A percentile compares a stretch with the other conserved stretches of the same genome.
Conservation (phyloP, 176 grass and related monocot species). For the Juncus inflexus region DNA sequence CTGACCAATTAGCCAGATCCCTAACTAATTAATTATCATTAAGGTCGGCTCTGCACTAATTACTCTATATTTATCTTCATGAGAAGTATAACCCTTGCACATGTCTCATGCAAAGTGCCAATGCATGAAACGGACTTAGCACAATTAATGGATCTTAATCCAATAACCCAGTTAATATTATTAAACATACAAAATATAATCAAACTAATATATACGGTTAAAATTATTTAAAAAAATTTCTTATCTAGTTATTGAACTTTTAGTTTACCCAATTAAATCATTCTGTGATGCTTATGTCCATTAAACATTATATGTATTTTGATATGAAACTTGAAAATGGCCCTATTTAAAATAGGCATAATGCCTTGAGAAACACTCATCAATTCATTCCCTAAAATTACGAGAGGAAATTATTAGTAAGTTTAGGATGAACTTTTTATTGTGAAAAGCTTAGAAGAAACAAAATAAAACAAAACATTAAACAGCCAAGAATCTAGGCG, state of each 20-base stretch:
- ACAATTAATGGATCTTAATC: too few species aligned
- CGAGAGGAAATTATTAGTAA: constrained; percentile 11
- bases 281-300: too few species aligned
- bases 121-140: background rate
- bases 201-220: too few species aligned
- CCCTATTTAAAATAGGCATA: constrained; percentile 11
- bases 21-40: constrained; percentile 10
- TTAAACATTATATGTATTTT: too few species aligned
- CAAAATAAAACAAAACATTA: too few species aligned
- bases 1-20: constrained; percentile 11
- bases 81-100: constrained; percentile 5
- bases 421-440: background rate
- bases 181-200: too few species aligned
- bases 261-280: too few species aligned
- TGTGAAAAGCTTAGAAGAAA: too few species aligned
- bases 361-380: constrained; percentile 18
- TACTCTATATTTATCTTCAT: background rate
- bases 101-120: background rate
- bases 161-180: too few species aligned
- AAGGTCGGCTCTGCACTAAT: constrained; percentile 3
- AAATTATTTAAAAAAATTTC: too few species aligned
- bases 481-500: too few species aligned
- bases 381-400: constrained; percentile 4
- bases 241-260: too few species aligned
- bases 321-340: background rate